These are phyloP conservation scores for Lithospermum erythrorhizon DNA, from an alignment of 257 asterid species.

Conservation along the genomic window DNA sequence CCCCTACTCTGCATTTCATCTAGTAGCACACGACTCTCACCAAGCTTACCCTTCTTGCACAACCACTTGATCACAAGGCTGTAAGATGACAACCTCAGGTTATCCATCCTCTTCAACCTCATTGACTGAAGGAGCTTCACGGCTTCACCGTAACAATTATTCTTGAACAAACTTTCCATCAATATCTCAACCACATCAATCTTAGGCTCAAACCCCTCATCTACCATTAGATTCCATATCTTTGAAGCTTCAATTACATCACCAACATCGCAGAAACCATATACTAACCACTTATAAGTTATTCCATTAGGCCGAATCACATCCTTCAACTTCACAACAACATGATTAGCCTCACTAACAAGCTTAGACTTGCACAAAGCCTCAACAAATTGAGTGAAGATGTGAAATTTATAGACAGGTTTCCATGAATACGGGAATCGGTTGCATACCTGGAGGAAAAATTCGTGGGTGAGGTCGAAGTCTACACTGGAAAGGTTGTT, in stretches of 20 bases:
- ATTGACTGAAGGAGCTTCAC: conserved; percentile 61
- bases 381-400: conserved; percentile 38
- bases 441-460: conserved; percentile 81
- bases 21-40: conserved; percentile 39
- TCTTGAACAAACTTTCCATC: conserved; percentile 66
- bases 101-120: conserved; percentile 37
- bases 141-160: conserved; percentile 37
- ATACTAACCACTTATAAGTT: conserved; percentile 69
- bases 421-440: conserved; percentile 78
- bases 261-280: conserved; percentile 81
- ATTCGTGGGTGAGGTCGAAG: conserved; percentile 62
- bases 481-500: conserved; percentile 35
- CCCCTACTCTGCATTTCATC: conserved; percentile 69
- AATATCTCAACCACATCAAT: conserved; percentile 31
- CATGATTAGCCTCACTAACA: conserved; percentile 61
- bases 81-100: conserved; percentile 43
- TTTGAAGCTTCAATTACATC: conserved; percentile 74
- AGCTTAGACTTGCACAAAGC: conserved; percentile 51
- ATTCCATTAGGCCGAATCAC: conserved; percentile 36
- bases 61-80: conserved; percentile 66
- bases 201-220: conserved; percentile 49
- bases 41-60: conserved; percentile 61
- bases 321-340: conserved; percentile 53
- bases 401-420: conserved; percentile 70
- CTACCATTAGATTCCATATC: conserved; percentile 80